Conservation (phyloP, 768 basidiomycete species). For the Aureoboletus auriporus region DNA sequence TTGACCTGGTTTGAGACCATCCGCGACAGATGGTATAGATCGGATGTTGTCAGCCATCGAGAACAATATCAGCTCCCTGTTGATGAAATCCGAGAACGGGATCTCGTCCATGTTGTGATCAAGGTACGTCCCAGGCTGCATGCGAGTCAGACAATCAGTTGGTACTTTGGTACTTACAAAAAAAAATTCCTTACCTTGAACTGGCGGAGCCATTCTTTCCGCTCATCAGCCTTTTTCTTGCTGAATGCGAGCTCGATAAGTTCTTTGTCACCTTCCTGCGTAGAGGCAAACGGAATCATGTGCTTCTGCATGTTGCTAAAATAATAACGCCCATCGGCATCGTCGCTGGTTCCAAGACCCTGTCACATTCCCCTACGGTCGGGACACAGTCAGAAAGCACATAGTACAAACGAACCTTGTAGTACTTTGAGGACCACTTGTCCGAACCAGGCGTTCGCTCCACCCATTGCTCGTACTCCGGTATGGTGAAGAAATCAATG, state of each 20-base stretch:
- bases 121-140: slow-evolving; percentile 87
- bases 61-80: slow-evolving; percentile 95
- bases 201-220: slow-evolving; percentile 96
- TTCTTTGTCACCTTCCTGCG: slow-evolving; percentile 76
- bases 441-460: slow-evolving; percentile 70
- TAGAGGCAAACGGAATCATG: slow-evolving; percentile 86
- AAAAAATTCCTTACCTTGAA: slow-evolving; percentile 58
- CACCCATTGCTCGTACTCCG: slow-evolving; percentile 93
- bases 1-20: slow-evolving; percentile 97
- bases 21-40: slow-evolving; percentile 91
- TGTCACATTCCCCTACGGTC: slow-evolving; percentile 28
- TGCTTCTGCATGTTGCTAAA: slow-evolving; percentile 91
- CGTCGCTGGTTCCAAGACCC: slow-evolving; percentile 95
- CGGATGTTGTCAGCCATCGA: slow-evolving; percentile 99
- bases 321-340: slow-evolving; percentile 88
- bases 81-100: slow-evolving; percentile 91
- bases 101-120: slow-evolving; percentile 87
- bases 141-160: slow-evolving; percentile 2
- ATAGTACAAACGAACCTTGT: slow-evolving; percentile 68
- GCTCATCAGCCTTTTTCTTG: slow-evolving; percentile 98
- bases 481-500: slow-evolving; percentile 93
- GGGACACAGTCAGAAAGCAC: not conserved
- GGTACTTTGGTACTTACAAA: not conserved
- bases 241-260: slow-evolving; percentile 98
- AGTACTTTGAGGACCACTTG: slow-evolving; percentile 94